Evolutionary conservation across 257 asterid genomes (phyloP), one percentile per base, ranked within the genome.

Genomic region (Phtheirospermum japonicum): DNA sequence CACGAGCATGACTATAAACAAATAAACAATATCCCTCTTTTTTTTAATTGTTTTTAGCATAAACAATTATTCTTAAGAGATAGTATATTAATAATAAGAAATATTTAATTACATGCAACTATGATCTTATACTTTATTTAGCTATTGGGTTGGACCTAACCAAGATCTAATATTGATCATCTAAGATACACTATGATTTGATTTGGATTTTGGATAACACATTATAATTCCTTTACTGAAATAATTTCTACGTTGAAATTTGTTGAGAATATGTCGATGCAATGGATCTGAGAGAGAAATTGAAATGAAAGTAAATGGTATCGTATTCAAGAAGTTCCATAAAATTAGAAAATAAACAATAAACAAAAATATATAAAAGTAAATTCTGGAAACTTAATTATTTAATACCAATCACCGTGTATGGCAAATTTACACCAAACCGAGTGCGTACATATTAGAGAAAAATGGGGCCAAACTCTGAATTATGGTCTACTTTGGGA

Each of bases 141-240:
- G 28, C 28, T 23, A 23, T 23, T 23, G 28, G 28, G 3, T 23
- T 23, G 28, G 28, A 23, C 28, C 28, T 23, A 23, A 23, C 28
- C 28, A 23, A 23, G 28, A 23, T 23, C 28, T 23, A 23, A 23
- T 23, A 23, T 23, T 23, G 28, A 23, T 23, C 28, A 23, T 23
- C 28, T 16, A 42, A 46, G 46, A 46, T 45, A 9, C 33, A 48
- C 33, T 9, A 48, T 46, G 7, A 62, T 62, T 48, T 62, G 6
- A 16, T 19, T 46, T 42, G 46, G 19, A 62, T 62, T 42, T 42
- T 12, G 49, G 49, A 4, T n/a, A n/a, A 19, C 20, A 45, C 32
- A 46, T n/a, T n/a, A 3, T 61, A 28, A 4, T 13, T 28, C 26
- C 16, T 14, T 43, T 61, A 6, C 13, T 9, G 32, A 50, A 20